Percentiles rank a stretch among this genome's conserved stretches.
Evolutionary conservation across 164 flowering plant genomes (phyloP).

Genomic region (Santalum album): DNA sequence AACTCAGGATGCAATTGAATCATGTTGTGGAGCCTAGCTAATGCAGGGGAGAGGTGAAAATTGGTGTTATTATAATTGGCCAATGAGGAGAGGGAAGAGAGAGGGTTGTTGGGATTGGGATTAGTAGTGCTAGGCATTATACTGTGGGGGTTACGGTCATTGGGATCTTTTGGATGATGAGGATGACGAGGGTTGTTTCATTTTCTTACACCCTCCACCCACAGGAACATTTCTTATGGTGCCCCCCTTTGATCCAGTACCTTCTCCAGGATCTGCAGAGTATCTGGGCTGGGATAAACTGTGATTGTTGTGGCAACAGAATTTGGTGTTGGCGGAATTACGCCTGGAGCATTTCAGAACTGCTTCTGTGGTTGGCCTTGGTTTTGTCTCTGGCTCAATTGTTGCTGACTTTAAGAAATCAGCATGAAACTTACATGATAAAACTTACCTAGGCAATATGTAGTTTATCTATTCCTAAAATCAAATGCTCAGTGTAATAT

Average conservation of each 20-base stretch:
- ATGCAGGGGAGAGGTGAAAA: constrained; percentile 53
- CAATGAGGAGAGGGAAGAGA: constrained; percentile 20
- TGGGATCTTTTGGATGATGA: constrained; percentile 37
- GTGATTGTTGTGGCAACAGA: constrained; percentile 56
- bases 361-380: constrained; percentile 46
- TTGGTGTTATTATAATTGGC: constrained; percentile 26
- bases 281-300: constrained; percentile 61
- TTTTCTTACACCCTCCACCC: constrained; percentile 56
- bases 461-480: too few relatives aligned
- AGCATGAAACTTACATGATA: too few relatives aligned
- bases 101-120: constrained; percentile 25
- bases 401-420: too few relatives aligned
- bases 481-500: too few relatives aligned
- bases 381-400: too few relatives aligned
- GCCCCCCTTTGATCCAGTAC: constrained; percentile 67
- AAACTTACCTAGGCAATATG: too few relatives aligned
- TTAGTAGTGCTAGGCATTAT: constrained; percentile 14
- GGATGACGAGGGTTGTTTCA: constrained; percentile 35
- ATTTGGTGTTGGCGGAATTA: constrained; percentile 46
- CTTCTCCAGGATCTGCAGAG: constrained; percentile 52
- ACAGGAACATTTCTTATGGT: constrained; percentile 61
- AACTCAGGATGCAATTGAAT: constrained; percentile 23
- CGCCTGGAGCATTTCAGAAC: constrained; percentile 58
- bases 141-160: constrained; percentile 20
- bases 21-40: constrained; percentile 58